A percentile compares a stretch with the other conserved stretches of the same genome.
These are phyloP conservation scores for Wallacemonas rigidus DNA, from an alignment of 208 protist species.

Conservation along the genomic window DNA sequence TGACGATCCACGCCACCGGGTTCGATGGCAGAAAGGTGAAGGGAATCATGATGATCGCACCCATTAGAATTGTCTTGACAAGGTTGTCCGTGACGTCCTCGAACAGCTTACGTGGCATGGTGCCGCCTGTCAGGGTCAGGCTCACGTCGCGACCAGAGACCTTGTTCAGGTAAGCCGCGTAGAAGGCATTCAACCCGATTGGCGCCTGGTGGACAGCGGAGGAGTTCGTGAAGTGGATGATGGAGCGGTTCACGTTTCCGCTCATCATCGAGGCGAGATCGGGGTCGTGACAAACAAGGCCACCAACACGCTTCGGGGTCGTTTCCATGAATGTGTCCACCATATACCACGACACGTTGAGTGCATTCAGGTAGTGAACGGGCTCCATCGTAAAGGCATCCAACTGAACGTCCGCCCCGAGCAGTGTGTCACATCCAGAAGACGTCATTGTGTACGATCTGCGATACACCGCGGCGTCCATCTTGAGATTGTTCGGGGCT, in stretches of 20 bases:
- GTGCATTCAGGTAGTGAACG: slow-evolving; percentile 9
- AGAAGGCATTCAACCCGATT: slow-evolving; percentile 28
- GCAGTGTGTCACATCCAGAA: slow-evolving; percentile 29
- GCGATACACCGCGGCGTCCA: slow-evolving; percentile 30
- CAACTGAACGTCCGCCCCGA: slow-evolving; percentile 16
- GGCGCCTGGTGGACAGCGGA: slow-evolving; percentile 38
- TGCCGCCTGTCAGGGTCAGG: slow-evolving; percentile 17
- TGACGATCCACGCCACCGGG: slow-evolving; percentile 72
- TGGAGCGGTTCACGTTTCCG: neutral
- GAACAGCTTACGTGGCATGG: slow-evolving; percentile 25
- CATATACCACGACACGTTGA: slow-evolving; percentile 27
- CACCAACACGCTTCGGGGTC: slow-evolving; percentile 16
- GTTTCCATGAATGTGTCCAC: slow-evolving; percentile 32
- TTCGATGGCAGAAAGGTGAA: slow-evolving; percentile 72
- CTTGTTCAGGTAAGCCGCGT: slow-evolving; percentile 25
- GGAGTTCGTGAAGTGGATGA: slow-evolving; percentile 33
- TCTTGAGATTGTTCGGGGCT: slow-evolving; percentile 15
- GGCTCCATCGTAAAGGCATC: slow-evolving; percentile 23
- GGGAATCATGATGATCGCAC: slow-evolving; percentile 58
- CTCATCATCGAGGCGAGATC: slow-evolving; percentile 21
- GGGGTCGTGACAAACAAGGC: slow-evolving; percentile 28
- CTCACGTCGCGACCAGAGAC: slow-evolving; percentile 1
- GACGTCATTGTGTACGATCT: slow-evolving; percentile 23
- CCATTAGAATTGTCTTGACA: slow-evolving; percentile 30
- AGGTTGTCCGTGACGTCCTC: slow-evolving; percentile 27